These are phyloP conservation scores for Pleurozium schreberi DNA, from an alignment of 225 moss, liverwort and hornwort genomes.

Conservation along the genomic window DNA sequence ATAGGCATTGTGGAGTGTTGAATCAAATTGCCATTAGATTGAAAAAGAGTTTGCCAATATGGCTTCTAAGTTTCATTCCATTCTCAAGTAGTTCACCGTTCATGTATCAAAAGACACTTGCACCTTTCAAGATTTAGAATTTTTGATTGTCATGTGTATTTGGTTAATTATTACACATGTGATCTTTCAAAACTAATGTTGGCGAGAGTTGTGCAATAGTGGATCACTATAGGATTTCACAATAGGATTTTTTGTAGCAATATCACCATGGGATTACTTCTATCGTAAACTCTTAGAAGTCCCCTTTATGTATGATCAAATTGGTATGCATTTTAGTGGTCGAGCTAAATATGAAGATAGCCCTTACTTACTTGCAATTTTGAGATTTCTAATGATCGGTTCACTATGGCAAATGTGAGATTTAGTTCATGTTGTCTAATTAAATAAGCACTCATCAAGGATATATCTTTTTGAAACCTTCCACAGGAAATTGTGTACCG, in stretches of 20 bases:
- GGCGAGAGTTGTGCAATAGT: neutral
- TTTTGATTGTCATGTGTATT: neutral
- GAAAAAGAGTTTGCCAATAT: neutral
- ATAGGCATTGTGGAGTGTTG: neutral
- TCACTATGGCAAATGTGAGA: neutral
- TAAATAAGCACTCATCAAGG: neutral
- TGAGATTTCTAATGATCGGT: neutral
- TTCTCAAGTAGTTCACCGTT: neutral
- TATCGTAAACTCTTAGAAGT: too few species aligned
- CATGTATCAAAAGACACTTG: neutral
- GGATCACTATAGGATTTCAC: neutral
- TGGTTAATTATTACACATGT: neutral
- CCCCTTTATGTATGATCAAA: neutral
- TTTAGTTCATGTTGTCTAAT: neutral
- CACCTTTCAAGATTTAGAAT: neutral
- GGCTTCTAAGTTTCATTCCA: neutral
- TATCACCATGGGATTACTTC: neutral
- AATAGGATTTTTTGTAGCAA: neutral
- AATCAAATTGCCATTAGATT: neutral
- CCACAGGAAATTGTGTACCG: constrained; percentile 78
- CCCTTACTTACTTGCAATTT: neutral
- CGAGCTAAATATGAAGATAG: neutral
- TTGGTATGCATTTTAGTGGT: neutral
- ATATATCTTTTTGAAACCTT: neutral
- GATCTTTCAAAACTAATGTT: neutral